Conservation (phyloP, 148 eudicot species). For the Rhododendron kiyosumense region DNA sequence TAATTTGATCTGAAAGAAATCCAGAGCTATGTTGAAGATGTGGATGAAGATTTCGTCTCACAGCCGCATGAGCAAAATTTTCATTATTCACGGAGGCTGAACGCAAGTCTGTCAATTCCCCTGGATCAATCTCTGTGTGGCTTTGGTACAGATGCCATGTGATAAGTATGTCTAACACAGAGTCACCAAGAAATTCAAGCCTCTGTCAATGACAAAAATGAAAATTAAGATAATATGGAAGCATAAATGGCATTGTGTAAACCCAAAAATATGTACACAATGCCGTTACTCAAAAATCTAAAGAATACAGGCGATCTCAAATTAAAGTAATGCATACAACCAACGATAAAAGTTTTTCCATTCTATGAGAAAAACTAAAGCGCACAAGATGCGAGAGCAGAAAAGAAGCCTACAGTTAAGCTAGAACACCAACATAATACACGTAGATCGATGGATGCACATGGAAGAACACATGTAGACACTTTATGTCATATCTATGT, state of each 20-base stretch:
- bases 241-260: background rate
- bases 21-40: slow-evolving; percentile 72
- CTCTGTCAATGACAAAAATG: slow-evolving; percentile 37
- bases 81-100: slow-evolving; percentile 95
- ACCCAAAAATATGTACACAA: background rate
- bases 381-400: background rate
- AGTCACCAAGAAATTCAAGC: slow-evolving; percentile 94
- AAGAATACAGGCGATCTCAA: background rate
- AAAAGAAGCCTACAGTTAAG: background rate
- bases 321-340: background rate
- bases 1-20: slow-evolving; percentile 46
- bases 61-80: slow-evolving; percentile 75
- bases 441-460: background rate
- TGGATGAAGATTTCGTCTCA: slow-evolving; percentile 53
- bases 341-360: background rate
- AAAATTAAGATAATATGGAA: background rate
- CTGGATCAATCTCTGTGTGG: slow-evolving; percentile 69
- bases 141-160: slow-evolving; percentile 68
- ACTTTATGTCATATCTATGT: background rate
- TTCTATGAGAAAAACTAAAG: background rate
- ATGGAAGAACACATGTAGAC: background rate
- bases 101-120: slow-evolving; percentile 89
- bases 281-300: background rate
- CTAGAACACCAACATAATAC: background rate
- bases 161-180: slow-evolving; percentile 80